Conservation (phyloP, 805 yeast species). For the Zygosaccharomyces bailii region DNA sequence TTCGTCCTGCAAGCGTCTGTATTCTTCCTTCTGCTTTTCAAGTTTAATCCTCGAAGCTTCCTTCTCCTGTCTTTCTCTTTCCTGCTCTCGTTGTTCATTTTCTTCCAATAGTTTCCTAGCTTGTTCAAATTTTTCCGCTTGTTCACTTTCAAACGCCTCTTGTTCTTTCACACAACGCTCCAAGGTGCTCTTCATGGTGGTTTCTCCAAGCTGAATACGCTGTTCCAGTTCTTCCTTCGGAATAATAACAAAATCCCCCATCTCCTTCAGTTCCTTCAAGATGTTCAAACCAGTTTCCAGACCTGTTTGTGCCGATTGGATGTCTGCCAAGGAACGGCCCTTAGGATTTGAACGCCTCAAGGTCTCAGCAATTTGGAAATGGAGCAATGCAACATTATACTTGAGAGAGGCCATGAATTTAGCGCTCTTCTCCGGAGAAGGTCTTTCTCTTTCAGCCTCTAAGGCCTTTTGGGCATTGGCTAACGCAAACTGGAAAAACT, state of each 20-base stretch:
- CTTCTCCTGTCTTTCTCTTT: conserved; percentile 46
- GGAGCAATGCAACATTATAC: conserved; percentile 80
- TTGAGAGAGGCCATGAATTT: conserved; percentile 47
- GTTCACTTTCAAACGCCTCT: conserved; percentile 55
- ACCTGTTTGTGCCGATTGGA: conserved; percentile 53
- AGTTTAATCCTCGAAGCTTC: conserved; percentile 44
- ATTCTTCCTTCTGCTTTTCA: conserved; percentile 52
- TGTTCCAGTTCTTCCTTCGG: conserved; percentile 76
- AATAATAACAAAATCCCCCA: conserved; percentile 59
- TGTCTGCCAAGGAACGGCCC: conserved; percentile 59
- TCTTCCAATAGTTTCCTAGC: conserved; percentile 67
- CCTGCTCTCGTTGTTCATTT: conserved; percentile 47
- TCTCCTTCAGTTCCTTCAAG: conserved; percentile 55
- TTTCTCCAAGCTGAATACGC: conserved; percentile 81
- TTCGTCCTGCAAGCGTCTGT: conserved; percentile 50
- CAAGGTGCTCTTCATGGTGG: conserved; percentile 68
- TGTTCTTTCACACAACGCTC: conserved; percentile 72
- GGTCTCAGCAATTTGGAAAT: conserved; percentile 83
- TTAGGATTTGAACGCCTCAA: conserved; percentile 58
- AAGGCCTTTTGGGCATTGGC: conserved; percentile 60
- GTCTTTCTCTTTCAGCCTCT: conserved; percentile 28
- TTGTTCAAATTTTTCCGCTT: conserved; percentile 60
- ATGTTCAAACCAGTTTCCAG: conserved; percentile 58
- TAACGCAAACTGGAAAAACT: conserved; percentile 58
- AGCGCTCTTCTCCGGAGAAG: conserved; percentile 31